Base-by-base conservation (phyloP, 2,329 filamentous ascomycete genomes). In the Ophiosphaerella herpotricha region DNA sequence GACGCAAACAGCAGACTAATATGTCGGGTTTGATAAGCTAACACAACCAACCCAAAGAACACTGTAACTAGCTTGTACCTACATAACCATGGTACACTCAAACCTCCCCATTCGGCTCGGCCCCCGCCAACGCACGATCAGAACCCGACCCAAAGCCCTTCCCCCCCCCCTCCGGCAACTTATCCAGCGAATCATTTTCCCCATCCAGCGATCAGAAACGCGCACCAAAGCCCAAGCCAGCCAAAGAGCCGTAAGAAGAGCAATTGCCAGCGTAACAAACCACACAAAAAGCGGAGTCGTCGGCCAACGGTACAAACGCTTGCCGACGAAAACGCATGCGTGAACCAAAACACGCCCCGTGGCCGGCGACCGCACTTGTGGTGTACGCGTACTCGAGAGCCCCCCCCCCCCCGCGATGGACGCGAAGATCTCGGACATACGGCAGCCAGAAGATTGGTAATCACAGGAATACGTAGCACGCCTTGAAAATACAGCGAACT, bases 341-440 rank as follows among this genome's bases (percentile, higher is more conserved):
- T 68, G 51, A 72, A 70, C 46, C 66, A 67, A 34, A 63, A 63
- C 16, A 72, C 66, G 7, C 56, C 56, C 60, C 16, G 58, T 64
- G 6, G 71, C 61, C 23, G 72, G 46, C 2, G 68, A 71, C 2
- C 69, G 63, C 85, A 89, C 87, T n/a, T n/a, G n/a, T 88, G 58
- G 85, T 87, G 71, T 85, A 89, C 6, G 85, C 86, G 58, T 89
- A 89, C 65, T 89, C 86, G 7, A 88, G 78, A n/a, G n/a, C n/a
- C n/a, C n/a, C n/a, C n/a, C n/a, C n/a, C n/a, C n/a, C 55, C 83
- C 83, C 0, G 86, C 87, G 53, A 89, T 84, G 8, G 82, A 85
- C 36, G 82, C 82, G 59, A 85, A 82, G 43, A 85, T 83, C 64
- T 86, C 82, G 0, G 81, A 21, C 81, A 68, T 87, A 88, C 53